phyloP scores from a whole-genome alignment of 306 rosid species.

The Cyclanthera cordifolia region DNA sequence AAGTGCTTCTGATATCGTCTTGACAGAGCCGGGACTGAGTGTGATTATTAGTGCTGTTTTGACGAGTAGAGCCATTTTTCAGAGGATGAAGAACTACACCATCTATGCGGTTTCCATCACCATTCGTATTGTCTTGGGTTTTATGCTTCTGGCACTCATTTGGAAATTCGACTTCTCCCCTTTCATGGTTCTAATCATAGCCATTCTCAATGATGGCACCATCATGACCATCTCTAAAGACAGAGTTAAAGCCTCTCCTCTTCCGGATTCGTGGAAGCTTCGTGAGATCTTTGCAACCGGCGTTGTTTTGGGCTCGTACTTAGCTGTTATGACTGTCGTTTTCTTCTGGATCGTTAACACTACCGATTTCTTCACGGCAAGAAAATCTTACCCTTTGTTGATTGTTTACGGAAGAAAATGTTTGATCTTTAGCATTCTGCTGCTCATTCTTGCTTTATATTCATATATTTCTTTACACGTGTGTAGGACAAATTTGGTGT shows the following conservation, averaged over 20 bases:
- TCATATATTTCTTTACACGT: not conserved
- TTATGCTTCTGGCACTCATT: constrained; percentile 69
- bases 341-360: constrained; percentile 62
- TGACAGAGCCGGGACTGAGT: constrained; percentile 85
- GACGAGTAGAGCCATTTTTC: constrained; percentile 87
- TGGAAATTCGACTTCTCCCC: constrained; percentile 93
- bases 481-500: constrained; percentile 61
- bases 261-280: constrained; percentile 88
- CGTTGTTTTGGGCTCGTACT: constrained; percentile 59
- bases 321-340: constrained; percentile 76
- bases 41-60: constrained; percentile 77
- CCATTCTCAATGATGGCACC: constrained; percentile 84
- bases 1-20: constrained; percentile 80
- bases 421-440: not conserved
- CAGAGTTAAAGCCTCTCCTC: constrained; percentile 85
- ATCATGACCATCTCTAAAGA: constrained; percentile 94
- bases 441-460: not conserved
- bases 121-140: constrained; percentile 68
- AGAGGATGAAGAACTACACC: constrained; percentile 90
- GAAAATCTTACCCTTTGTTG: not conserved
- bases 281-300: constrained; percentile 80
- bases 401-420: not conserved
- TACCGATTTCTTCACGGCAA: constrained; percentile 63
- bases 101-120: constrained; percentile 87
- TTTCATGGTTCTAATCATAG: constrained; percentile 83